These are phyloP conservation scores for Geranium brycei DNA, from an alignment of 345 rosid genomes.

Conservation along the genomic window DNA sequence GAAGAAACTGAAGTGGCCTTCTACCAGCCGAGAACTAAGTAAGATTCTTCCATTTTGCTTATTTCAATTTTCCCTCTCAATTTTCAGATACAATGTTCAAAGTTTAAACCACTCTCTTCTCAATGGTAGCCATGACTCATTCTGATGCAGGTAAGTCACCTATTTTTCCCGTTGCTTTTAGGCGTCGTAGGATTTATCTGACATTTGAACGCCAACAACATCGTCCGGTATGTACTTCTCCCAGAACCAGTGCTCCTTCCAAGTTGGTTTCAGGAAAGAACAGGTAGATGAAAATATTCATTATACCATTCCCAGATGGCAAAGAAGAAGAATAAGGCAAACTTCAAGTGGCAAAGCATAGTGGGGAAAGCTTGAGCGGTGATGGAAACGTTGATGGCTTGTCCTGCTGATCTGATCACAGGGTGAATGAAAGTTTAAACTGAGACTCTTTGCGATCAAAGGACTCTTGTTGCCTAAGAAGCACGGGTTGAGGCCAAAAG, in stretches of 20 bases:
- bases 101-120: too few relatives aligned
- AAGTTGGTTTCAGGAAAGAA: constrained; percentile 33
- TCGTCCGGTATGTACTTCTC: constrained; percentile 25
- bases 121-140: too few relatives aligned
- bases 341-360: constrained; percentile 45
- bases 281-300: constrained; percentile 31
- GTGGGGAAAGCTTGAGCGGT: constrained; percentile 38
- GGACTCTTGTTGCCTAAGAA: constrained; percentile 34
- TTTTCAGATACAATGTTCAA: too few relatives aligned
- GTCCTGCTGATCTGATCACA: constrained; percentile 36
- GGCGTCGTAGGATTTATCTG: background rate
- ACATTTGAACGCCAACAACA: constrained; percentile 6
- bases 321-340: constrained; percentile 45
- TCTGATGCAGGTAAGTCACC: too few relatives aligned
- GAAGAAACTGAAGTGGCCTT: background rate
- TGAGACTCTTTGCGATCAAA: constrained; percentile 48
- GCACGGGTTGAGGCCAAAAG: constrained; percentile 55
- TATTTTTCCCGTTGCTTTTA: too few relatives aligned
- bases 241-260: constrained; percentile 36
- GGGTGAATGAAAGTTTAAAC: too few relatives aligned
- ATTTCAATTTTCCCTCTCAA: background rate
- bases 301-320: constrained; percentile 19
- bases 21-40: background rate
- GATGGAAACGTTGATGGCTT: constrained; percentile 31
- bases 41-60: background rate